These are phyloP conservation scores for Sapria himalayana DNA, from an alignment of 345 rosid genomes.

Conservation along the genomic window DNA sequence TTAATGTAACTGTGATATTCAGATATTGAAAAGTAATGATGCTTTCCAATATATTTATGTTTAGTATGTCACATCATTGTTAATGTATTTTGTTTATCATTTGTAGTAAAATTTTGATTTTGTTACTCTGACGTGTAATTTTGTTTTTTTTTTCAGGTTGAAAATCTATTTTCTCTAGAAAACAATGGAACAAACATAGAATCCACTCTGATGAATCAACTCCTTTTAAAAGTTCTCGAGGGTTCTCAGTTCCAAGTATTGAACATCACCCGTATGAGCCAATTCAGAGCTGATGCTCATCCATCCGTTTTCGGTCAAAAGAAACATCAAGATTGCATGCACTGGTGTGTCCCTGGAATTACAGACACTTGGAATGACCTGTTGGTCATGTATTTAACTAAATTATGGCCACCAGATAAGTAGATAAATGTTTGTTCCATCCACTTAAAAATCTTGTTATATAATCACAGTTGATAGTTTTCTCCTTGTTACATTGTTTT, in stretches of 20 bases:
- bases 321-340: conserved; percentile 86
- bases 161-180: conserved; percentile 42
- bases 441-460: no score
- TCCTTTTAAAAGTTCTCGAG: conserved; percentile 26
- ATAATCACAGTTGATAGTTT: no score
- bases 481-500: no score
- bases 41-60: no score
- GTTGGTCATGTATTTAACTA: conserved; percentile 19
- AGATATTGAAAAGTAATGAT: no score
- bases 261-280: conserved; percentile 65
- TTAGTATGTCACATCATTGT: no score
- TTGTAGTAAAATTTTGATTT: no score
- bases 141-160: conserved; percentile 22
- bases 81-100: no score
- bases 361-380: conserved; percentile 80
- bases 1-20: not conserved
- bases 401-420: no score
- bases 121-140: no score
- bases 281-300: conserved; percentile 88
- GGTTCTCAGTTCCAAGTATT: conserved; percentile 41
- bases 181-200: conserved; percentile 66
- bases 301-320: conserved; percentile 70
- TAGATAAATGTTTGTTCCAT: no score
- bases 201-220: conserved; percentile 44
- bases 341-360: conserved; percentile 90